These are phyloP conservation scores for Aphanocladium album DNA, from an alignment of 2,329 filamentous ascomycete genomes.

Conservation along the genomic window DNA sequence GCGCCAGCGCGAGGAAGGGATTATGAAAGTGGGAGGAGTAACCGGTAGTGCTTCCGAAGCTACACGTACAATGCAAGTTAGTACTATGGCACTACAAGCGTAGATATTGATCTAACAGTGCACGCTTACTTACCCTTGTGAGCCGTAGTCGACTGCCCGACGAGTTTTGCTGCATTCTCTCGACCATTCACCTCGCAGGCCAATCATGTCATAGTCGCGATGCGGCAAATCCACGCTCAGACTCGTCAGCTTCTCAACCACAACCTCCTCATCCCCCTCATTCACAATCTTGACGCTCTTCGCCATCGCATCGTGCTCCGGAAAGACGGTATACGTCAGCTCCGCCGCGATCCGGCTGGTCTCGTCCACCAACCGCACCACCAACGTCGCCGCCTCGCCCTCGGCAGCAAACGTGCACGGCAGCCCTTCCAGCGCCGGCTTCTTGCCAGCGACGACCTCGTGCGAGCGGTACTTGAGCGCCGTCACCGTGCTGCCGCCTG, in stretches of 20 bases:
- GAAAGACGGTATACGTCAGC: slow-evolving; percentile 59
- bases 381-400: slow-evolving; percentile 52
- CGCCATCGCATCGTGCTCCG: slow-evolving; percentile 54
- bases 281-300: slow-evolving; percentile 58
- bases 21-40: slow-evolving; percentile 62
- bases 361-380: slow-evolving; percentile 53
- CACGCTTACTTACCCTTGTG: slow-evolving; percentile 47
- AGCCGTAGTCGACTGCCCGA: slow-evolving; percentile 51
- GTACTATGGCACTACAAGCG: too few relatives aligned
- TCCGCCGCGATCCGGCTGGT: slow-evolving; percentile 53
- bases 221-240: slow-evolving; percentile 57
- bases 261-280: slow-evolving; percentile 46
- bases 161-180: slow-evolving; percentile 51
- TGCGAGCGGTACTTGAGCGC: slow-evolving; percentile 55
- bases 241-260: slow-evolving; percentile 53
- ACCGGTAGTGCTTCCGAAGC: slow-evolving; percentile 56
- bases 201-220: slow-evolving; percentile 58
- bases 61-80: slow-evolving; percentile 22
- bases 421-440: slow-evolving; percentile 48
- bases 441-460: slow-evolving; percentile 49
- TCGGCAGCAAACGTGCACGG: slow-evolving; percentile 52
- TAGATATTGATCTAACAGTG: too few relatives aligned
- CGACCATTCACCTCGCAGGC: slow-evolving; percentile 58
- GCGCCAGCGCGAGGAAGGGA: slow-evolving; percentile 54
- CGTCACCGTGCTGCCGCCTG: slow-evolving; percentile 51